These are phyloP conservation scores for Schizothecium vesticola DNA, from an alignment of 495 filamentous ascomycete species.

Conservation along the genomic window DNA sequence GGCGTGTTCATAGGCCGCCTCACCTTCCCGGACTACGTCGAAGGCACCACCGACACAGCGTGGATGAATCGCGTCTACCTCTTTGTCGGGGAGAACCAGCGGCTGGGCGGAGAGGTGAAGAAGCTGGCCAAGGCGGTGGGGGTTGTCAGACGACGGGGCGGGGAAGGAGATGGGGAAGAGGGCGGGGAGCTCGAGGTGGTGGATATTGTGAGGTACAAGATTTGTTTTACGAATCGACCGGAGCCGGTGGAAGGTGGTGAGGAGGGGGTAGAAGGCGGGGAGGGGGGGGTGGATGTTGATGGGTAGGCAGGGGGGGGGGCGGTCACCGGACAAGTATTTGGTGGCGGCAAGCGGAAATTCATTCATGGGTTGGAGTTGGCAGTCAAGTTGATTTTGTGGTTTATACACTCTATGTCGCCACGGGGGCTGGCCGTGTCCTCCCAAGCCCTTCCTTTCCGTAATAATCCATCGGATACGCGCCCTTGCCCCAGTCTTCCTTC, in stretches of 20 bases:
- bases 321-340: not conserved
- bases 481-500: conserved; percentile 68
- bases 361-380: not conserved
- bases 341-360: not conserved
- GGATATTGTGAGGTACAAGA: conserved; percentile 83
- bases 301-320: not conserved
- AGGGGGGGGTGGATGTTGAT: not conserved
- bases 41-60: conserved; percentile 40
- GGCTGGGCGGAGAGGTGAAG: conserved; percentile 85
- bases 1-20: conserved; percentile 63
- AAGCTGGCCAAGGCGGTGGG: conserved; percentile 73
- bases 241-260: conserved; percentile 61
- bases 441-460: conserved; percentile 91
- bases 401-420: conserved; percentile 1
- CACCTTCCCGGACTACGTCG: conserved; percentile 68
- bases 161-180: conserved; percentile 16
- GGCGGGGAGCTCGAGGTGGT: conserved; percentile 54
- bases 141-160: conserved; percentile 56
- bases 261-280: not conserved
- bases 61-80: conserved; percentile 91
- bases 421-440: conserved; percentile 53
- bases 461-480: conserved; percentile 97
- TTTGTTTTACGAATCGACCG: conserved; percentile 79
- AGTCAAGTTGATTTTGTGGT: not conserved
- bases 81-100: conserved; percentile 84